Conservation (phyloP, 148 eudicot species). For the Beta vulgaris region DNA sequence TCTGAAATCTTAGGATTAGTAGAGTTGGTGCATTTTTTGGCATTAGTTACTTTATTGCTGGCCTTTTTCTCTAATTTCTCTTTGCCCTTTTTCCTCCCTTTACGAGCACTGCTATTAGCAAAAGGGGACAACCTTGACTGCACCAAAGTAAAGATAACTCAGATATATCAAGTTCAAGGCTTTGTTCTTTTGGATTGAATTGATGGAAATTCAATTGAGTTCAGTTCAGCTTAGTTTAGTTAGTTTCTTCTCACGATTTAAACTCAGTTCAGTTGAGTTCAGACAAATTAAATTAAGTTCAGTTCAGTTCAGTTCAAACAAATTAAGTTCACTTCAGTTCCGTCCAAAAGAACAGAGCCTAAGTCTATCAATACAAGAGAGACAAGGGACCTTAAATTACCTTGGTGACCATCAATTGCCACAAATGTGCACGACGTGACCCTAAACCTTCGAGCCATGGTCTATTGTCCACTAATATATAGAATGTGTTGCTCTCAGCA, state of each 20-base stretch:
- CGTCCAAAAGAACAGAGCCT: too few species aligned
- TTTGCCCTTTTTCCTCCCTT: conserved; percentile 44
- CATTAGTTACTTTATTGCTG: conserved; percentile 29
- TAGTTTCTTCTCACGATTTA: too few species aligned
- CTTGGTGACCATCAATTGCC: conserved; percentile 99
- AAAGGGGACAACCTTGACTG: conserved; percentile 98
- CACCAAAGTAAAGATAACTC: conserved; percentile 10
- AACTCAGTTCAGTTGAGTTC: too few species aligned
- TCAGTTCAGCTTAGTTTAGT: too few species aligned
- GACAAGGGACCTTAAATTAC: conserved; percentile 35
- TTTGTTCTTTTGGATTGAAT: too few species aligned
- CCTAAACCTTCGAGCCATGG: conserved; percentile 90
- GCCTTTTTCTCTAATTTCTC: conserved; percentile 41
- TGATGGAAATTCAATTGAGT: too few species aligned
- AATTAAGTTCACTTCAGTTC: too few species aligned
- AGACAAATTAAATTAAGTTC: too few species aligned
- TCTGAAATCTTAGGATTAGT: conserved; percentile 40
- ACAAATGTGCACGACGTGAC: conserved; percentile 78
- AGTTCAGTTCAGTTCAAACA: too few species aligned
- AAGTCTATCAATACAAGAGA: conserved; percentile 15
- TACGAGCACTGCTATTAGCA: conserved; percentile 73
- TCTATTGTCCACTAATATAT: conserved; percentile 89
- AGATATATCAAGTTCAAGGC: conserved; percentile 17
- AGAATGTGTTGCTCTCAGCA: conserved; percentile 66
- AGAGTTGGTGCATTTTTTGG: conserved; percentile 27